Conservation (phyloP, 2,329 filamentous ascomycete species). For the Sodiomyces alkalinus region DNA sequence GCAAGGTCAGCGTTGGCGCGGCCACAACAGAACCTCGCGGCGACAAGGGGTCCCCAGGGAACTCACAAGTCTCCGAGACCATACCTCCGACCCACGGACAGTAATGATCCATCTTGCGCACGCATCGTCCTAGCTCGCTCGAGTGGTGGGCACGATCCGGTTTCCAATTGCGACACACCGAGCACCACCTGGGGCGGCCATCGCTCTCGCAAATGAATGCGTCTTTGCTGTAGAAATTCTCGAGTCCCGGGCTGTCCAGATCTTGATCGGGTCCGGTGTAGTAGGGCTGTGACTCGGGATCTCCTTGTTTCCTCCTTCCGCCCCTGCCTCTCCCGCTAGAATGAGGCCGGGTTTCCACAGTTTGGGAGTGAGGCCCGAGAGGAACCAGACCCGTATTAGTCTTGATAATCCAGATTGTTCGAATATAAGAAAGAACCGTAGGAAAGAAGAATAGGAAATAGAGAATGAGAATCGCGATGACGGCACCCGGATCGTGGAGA, state of each 20-base stretch:
- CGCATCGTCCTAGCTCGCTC: conserved; percentile 65
- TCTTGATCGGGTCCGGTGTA: conserved; percentile 24
- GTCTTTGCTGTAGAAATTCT: conserved; percentile 67
- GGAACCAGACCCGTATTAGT: conserved; percentile 61
- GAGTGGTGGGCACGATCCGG: conserved; percentile 80
- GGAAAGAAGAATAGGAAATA: conserved; percentile 59
- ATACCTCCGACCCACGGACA: conserved; percentile 96
- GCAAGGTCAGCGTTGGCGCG: neutral
- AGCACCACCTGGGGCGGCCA: conserved; percentile 78
- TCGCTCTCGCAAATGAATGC: conserved; percentile 72
- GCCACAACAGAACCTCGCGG: conserved; percentile 1
- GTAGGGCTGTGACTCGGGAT: conserved; percentile 19
- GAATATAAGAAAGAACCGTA: conserved; percentile 52
- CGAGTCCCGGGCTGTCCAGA: conserved; percentile 52
- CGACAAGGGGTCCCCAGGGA: neutral
- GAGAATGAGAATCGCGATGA: conserved; percentile 53
- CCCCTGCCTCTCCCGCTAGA: conserved; percentile 11
- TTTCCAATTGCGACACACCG: conserved; percentile 73
- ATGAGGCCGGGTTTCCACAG: conserved; percentile 2
- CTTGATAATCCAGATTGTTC: conserved; percentile 53
- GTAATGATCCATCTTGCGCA: conserved; percentile 86
- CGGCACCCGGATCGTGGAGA: conserved; percentile 35
- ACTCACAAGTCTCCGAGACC: conserved; percentile 60
- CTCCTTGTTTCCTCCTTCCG: conserved; percentile 12
- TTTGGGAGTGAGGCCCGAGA: conserved; percentile 23